phyloP scores from a whole-genome alignment of 495 filamentous ascomycete species.

The Pyrenopolyporus hunteri region DNA sequence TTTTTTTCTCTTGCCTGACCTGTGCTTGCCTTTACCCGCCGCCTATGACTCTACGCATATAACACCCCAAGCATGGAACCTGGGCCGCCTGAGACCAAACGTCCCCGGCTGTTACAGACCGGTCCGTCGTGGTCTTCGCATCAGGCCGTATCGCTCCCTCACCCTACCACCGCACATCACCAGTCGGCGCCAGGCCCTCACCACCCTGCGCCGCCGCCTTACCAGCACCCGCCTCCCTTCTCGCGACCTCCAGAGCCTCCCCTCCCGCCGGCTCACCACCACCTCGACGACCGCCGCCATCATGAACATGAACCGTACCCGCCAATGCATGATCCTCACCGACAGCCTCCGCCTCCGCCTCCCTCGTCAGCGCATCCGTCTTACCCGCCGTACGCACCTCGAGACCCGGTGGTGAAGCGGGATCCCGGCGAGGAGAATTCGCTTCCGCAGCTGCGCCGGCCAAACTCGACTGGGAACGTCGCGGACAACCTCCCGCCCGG shows the following conservation, averaged over 20 bases:
- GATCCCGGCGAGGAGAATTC: slow-evolving; percentile 55
- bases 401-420: slow-evolving; percentile 57
- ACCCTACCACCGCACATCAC: slow-evolving; percentile 51
- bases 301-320: slow-evolving; percentile 57
- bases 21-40: slow-evolving; percentile 41
- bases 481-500: slow-evolving; percentile 46
- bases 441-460: slow-evolving; percentile 51
- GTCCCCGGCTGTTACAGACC: slow-evolving; percentile 53
- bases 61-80: slow-evolving; percentile 57
- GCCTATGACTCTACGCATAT: slow-evolving; percentile 48
- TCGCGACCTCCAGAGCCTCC: slow-evolving; percentile 49
- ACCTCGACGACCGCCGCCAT: slow-evolving; percentile 55
- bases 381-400: slow-evolving; percentile 45
- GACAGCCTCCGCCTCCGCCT: slow-evolving; percentile 47
- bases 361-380: slow-evolving; percentile 54
- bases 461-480: slow-evolving; percentile 51
- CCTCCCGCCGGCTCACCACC: slow-evolving; percentile 43
- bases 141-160: slow-evolving; percentile 53
- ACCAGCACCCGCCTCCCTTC: slow-evolving; percentile 50
- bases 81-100: slow-evolving; percentile 55
- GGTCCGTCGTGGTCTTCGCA: slow-evolving; percentile 53
- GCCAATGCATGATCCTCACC: slow-evolving; percentile 57
- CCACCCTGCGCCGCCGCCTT: slow-evolving; percentile 49
- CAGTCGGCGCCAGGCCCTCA: slow-evolving; percentile 46
- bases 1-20: slow-evolving; percentile 45